Base-by-base conservation (phyloP, 2,329 filamentous ascomycete genomes). In the Fusarium mexicanum region DNA sequence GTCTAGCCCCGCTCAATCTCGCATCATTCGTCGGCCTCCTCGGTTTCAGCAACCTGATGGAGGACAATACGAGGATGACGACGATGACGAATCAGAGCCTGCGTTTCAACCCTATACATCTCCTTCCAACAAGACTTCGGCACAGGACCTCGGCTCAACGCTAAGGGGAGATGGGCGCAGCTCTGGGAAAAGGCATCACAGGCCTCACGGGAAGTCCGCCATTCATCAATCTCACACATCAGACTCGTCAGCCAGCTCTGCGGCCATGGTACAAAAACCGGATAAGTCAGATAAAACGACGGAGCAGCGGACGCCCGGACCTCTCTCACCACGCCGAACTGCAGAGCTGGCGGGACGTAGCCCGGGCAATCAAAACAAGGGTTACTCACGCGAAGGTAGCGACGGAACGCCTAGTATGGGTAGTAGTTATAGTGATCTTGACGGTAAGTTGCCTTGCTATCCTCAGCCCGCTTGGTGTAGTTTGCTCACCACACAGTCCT, bases 361-460 rank as follows among this genome's bases (percentile, higher is more conserved):
- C 75, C 88, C 90, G 4, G 82, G 83, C 14, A 83, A 82, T 14
- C 87, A 87, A 68, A 85, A 83, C 35, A 87, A 87, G 76, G 86
- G 84, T 0, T 82, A 85, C 51, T 88, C 88, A 4, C 86, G 87
- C 18, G 91, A 92, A 71, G 90, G 89, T 18, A 94, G 92, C 78
- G 92, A 94, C 71, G 92, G 92, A 20, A 92, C 91, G 20, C 92
- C 92, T 3, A 94, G 92, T 76, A 94, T 95, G 91, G 93, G 93
- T 3, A 96, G 93, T 80, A 95, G 93, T 77, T 96, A 94, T 78
- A 96, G 93, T 82, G 94, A 96, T 83, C 87, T 97, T 48, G 94
- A 96, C 80, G 93, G 93, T 90, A 85, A 66, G 46, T 65, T 76
- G 67, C 48, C 31, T 55, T 24, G 61, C n/a, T 67, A 51, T 47